Conservation (phyloP, 108 stramenopile species). For the Stephanodiscus minutulus region DNA sequence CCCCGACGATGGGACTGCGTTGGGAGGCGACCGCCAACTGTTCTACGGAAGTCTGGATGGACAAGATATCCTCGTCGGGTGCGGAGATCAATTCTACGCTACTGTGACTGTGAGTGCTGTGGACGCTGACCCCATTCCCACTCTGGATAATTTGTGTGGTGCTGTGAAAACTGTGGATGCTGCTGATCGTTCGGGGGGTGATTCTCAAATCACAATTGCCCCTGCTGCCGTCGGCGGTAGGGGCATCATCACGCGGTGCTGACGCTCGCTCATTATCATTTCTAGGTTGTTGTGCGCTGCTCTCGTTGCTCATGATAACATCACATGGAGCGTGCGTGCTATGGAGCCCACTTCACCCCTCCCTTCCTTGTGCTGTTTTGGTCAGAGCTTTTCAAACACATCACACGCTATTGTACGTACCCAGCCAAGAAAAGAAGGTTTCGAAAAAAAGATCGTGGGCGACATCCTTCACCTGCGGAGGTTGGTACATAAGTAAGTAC, state of each 20-base stretch:
- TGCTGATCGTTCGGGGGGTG: background rate
- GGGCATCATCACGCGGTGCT: background rate
- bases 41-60: constrained; percentile 18
- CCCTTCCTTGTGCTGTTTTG: too few relatives aligned
- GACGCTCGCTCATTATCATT: background rate
- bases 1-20: background rate
- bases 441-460: too few relatives aligned
- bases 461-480: too few relatives aligned
- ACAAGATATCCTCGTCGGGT: constrained; percentile 13
- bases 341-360: too few relatives aligned
- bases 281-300: background rate
- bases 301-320: background rate
- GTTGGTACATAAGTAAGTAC: too few relatives aligned
- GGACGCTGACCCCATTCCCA: background rate
- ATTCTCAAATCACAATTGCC: background rate
- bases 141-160: background rate
- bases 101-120: constrained; percentile 6
- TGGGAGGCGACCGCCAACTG: constrained; percentile 16
- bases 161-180: constrained; percentile 9
- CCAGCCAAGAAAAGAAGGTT: too few relatives aligned
- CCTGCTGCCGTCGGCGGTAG: background rate
- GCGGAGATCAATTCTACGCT: background rate
- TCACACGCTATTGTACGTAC: too few relatives aligned
- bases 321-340: too few relatives aligned
- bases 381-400: too few relatives aligned